These are phyloP conservation scores for Phytopythium chamaehyphon DNA, from an alignment of 352 stramenopile genomes.

Conservation along the genomic window DNA sequence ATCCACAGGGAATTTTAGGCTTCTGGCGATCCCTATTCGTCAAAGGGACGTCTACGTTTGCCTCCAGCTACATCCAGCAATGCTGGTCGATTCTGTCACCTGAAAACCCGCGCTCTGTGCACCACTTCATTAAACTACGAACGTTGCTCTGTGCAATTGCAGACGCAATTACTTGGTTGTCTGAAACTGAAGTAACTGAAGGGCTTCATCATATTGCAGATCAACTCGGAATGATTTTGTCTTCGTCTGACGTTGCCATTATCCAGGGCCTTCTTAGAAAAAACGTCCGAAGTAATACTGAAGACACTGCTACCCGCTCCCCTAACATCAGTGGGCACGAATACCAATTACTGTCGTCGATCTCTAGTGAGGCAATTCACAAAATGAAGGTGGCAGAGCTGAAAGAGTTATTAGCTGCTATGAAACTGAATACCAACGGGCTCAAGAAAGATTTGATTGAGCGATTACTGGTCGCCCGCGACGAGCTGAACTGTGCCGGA, in stretches of 20 bases:
- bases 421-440: conserved; percentile 29
- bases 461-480: conserved; percentile 28
- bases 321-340: not conserved
- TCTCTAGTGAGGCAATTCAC: conserved; percentile 25
- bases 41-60: conserved; percentile 8
- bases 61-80: conserved; percentile 10
- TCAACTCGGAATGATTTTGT: conserved; percentile 20
- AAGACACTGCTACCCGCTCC: no score
- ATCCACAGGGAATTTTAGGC: no score
- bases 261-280: not conserved
- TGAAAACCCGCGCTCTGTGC: conserved; percentile 3
- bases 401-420: conserved; percentile 24
- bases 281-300: not conserved
- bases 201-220: conserved; percentile 32
- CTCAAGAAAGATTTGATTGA: conserved; percentile 52
- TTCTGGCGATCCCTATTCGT: conserved; percentile 60
- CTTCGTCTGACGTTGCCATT: conserved; percentile 5
- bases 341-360: conserved; percentile 9
- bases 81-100: conserved; percentile 32
- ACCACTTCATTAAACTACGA: conserved; percentile 17
- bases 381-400: conserved; percentile 46
- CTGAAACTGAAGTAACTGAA: conserved; percentile 35
- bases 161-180: conserved; percentile 23
- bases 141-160: conserved; percentile 31
- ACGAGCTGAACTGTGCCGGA: conserved; percentile 8